phyloP scores from a whole-genome alignment of 164 flowering plant species.

The Annona cherimola region DNA sequence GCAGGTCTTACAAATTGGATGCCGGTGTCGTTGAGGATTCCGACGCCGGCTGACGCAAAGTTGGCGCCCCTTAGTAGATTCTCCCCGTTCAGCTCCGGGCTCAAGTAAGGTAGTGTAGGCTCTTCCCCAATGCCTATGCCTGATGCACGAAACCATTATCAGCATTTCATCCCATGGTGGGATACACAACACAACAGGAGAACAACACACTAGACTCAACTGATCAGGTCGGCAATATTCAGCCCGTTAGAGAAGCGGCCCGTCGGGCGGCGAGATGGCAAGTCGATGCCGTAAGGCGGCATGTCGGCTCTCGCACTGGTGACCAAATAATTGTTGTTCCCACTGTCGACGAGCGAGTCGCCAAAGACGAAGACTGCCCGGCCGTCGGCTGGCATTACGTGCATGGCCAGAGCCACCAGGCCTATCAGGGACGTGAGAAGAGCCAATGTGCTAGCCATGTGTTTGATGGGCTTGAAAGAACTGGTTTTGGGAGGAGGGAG shows the following conservation, averaged over 20 bases:
- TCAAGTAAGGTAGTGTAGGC: conserved; percentile 51
- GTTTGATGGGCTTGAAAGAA: background rate
- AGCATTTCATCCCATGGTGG: background rate
- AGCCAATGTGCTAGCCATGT: conserved; percentile 2
- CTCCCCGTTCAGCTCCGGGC: conserved; percentile 46
- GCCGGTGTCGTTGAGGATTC: conserved; percentile 76
- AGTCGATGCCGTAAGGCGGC: conserved; percentile 71
- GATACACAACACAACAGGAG: background rate
- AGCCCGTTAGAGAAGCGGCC: conserved; percentile 80
- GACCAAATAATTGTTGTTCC: conserved; percentile 62
- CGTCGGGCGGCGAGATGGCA: conserved; percentile 50
- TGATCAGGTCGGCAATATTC: conserved; percentile 64
- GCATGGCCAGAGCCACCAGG: background rate
- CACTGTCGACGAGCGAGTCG: conserved; percentile 68
- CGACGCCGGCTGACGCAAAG: conserved; percentile 81
- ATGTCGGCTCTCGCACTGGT: conserved; percentile 68
- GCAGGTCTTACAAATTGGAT: conserved; percentile 56
- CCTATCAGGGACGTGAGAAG: conserved; percentile 1
- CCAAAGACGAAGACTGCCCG: conserved; percentile 74
- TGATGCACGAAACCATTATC: conserved; percentile 7
- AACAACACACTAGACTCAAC: conserved; percentile 18
- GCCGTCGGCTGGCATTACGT: conserved; percentile 14
- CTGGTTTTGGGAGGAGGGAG: background rate
- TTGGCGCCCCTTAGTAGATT: conserved; percentile 68
- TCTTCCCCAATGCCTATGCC: conserved; percentile 47